Conservation (phyloP, 257 asterid genomes). For the Rubia yunnanensis region DNA sequence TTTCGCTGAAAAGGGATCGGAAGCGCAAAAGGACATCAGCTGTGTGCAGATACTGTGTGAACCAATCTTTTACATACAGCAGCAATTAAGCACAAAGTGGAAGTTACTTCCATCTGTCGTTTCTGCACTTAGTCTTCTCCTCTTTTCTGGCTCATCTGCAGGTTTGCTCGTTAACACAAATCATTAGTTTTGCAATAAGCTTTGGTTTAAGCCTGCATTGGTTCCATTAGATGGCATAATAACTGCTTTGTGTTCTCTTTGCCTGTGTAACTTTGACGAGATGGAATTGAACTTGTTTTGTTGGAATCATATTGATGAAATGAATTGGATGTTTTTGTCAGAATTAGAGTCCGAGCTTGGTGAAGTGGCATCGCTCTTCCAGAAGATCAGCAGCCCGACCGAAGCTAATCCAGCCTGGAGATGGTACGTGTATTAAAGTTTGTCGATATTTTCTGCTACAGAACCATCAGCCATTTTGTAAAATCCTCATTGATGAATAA, state of each 20-base stretch:
- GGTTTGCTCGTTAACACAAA: slow-evolving; percentile 32
- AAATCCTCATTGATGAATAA: not conserved
- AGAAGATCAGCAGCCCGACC: slow-evolving; percentile 52
- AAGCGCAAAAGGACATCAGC: slow-evolving; percentile 14
- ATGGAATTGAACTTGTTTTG: not conserved
- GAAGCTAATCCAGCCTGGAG: slow-evolving; percentile 86
- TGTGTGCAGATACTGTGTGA: slow-evolving; percentile 42
- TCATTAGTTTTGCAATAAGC: not conserved
- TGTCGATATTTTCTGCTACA: not conserved
- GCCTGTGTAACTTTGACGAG: not conserved
- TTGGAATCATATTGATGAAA: not conserved
- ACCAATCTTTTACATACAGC: slow-evolving; percentile 61
- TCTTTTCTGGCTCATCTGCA: slow-evolving; percentile 33
- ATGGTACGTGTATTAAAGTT: slow-evolving; percentile 41
- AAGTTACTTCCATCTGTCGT: slow-evolving; percentile 56
- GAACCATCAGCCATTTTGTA: not conserved
- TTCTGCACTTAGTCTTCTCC: slow-evolving; percentile 66
- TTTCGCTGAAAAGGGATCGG: slow-evolving; percentile 21
- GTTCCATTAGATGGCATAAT: not conserved
- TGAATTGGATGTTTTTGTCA: slow-evolving; percentile 15
- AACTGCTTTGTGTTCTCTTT: not conserved
- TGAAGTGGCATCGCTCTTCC: slow-evolving; percentile 32
- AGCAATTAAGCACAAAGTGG: slow-evolving; percentile 39
- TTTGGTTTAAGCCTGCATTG: no score
- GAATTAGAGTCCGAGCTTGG: slow-evolving; percentile 30